Evolutionary conservation across 257 asterid species (phyloP).

Genomic region (Solanum stenotomum): DNA sequence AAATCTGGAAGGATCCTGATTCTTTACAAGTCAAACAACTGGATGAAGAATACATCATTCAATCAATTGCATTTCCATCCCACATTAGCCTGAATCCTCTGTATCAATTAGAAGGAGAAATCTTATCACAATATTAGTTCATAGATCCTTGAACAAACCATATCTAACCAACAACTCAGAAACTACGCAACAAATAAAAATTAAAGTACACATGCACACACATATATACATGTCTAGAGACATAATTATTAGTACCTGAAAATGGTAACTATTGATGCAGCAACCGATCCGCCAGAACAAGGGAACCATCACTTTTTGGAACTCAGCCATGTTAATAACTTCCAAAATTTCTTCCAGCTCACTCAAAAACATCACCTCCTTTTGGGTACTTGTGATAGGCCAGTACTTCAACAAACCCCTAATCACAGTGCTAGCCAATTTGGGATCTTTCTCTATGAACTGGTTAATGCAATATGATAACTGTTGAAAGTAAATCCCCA

Average conservation of each 20-base stretch:
- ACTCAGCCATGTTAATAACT: conserved; percentile 54
- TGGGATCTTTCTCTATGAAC: conserved; percentile 78
- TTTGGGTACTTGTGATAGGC: conserved; percentile 80
- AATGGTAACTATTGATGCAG: conserved; percentile 66
- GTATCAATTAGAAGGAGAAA: neutral
- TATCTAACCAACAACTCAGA: neutral
- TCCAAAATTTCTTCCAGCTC: conserved; percentile 86
- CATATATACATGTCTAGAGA: neutral
- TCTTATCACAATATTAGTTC: neutral
- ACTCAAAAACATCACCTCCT: conserved; percentile 85
- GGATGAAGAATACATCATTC: neutral
- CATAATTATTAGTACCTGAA: conserved; percentile 49
- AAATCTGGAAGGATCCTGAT: neutral
- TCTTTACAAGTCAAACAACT: neutral
- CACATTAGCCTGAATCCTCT: neutral
- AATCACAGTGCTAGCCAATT: conserved; percentile 52
- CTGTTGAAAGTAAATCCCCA: conserved; percentile 77
- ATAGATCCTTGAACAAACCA: neutral
- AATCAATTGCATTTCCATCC: neutral
- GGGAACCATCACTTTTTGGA: conserved; percentile 72
- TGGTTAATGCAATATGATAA: conserved; percentile 65
- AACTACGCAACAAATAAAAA: neutral
- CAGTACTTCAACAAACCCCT: conserved; percentile 71
- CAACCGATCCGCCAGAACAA: conserved; percentile 56
- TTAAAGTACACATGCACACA: neutral